Evolutionary conservation across 768 basidiomycete genomes (phyloP), one percentile per base, ranked within the genome.

Genomic region (Rhizopogon vinicolor): DNA sequence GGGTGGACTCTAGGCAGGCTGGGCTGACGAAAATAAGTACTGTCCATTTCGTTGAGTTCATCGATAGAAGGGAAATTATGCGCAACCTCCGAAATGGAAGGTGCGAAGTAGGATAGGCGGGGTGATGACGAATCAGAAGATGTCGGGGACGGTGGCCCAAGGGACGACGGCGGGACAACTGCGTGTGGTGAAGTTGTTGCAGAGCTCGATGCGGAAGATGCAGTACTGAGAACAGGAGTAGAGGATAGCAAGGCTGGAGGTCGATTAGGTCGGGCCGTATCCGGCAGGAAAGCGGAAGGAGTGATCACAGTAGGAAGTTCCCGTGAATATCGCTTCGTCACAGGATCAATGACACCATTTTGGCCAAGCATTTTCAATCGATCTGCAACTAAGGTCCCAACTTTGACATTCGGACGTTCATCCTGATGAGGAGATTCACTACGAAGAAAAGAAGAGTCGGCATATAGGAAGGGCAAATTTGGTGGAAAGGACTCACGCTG

Each of bases 321-420:
- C 56, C 80, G 82, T 42, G 85, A 83, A 49, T 78, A 65, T 39
- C 82, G 79, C 66, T 87, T 89, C 12, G 78, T 70, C 14, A 78
- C 73, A 28, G 78, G 75, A 16, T 85, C 77, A 10, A 78, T 74
- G 64, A 94, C 69, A 1, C 93, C 93, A 45, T 81, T 85, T 56
- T 82, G 83, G 65, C 86, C 80, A 18, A 96, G 71, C 14, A 87
- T 83, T 60, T 80, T 83, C 72, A 93, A 78, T 49, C 93, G 82
- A 72, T 93, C 92, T 25, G 88, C 87, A 56, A 96, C 91, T 49
- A 83, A 85, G 6, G 77, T 83, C n/a, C 84, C 86, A 2, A 79
- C 62, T 57, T 77, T 77, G 51, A 61, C 70, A 41, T 75, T 73
- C 14, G 77, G 68, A 3, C 22, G 22, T 39, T 72, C 78, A 31